A percentile compares a stretch with the other conserved stretches of the same genome.
These are phyloP conservation scores for Fusarium sacchari DNA, from an alignment of 2,329 filamentous ascomycete genomes.

Conservation along the genomic window DNA sequence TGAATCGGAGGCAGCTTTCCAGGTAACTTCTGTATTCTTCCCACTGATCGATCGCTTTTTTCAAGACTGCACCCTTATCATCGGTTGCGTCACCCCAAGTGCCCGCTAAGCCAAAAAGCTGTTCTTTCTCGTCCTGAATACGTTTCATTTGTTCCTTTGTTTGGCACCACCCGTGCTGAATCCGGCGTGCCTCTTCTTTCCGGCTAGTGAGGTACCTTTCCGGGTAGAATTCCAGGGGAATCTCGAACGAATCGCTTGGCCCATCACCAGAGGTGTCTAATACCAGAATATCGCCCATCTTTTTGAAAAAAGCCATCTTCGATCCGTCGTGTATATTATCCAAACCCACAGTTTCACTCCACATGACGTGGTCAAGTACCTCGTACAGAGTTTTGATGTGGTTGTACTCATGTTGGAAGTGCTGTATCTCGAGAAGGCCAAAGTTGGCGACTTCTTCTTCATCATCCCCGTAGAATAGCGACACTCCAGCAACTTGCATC, in stretches of 20 bases:
- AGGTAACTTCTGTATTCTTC: conserved; percentile 48
- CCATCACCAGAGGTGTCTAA: conserved; percentile 57
- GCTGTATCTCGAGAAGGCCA: conserved; percentile 55
- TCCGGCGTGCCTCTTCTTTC: conserved; percentile 57
- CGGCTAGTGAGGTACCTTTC: conserved; percentile 62
- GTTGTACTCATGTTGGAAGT: conserved; percentile 50
- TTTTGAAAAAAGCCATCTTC: conserved; percentile 56
- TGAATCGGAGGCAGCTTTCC: conserved; percentile 49
- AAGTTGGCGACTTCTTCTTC: conserved; percentile 52
- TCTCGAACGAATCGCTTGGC: conserved; percentile 56
- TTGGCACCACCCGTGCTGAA: conserved; percentile 52
- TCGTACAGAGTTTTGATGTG: conserved; percentile 59
- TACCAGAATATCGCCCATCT: conserved; percentile 61
- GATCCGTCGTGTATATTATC: conserved; percentile 49
- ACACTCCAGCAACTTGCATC: conserved; percentile 47
- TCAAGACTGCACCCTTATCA: conserved; percentile 47
- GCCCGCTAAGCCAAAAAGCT: conserved; percentile 43
- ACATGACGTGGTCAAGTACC: conserved; percentile 59
- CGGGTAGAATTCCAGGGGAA: conserved; percentile 63
- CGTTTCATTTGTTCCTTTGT: conserved; percentile 44
- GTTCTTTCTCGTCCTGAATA: conserved; percentile 40
- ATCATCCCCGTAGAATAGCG: conserved; percentile 44
- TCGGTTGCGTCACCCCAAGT: conserved; percentile 39
- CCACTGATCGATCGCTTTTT: conserved; percentile 47
- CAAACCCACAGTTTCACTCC: conserved; percentile 55